A percentile compares a stretch with the other conserved stretches of the same genome.
Evolutionary conservation across 2,329 filamentous ascomycete genomes (phyloP).

Genomic region (Ophiocordyceps unilateralis): DNA sequence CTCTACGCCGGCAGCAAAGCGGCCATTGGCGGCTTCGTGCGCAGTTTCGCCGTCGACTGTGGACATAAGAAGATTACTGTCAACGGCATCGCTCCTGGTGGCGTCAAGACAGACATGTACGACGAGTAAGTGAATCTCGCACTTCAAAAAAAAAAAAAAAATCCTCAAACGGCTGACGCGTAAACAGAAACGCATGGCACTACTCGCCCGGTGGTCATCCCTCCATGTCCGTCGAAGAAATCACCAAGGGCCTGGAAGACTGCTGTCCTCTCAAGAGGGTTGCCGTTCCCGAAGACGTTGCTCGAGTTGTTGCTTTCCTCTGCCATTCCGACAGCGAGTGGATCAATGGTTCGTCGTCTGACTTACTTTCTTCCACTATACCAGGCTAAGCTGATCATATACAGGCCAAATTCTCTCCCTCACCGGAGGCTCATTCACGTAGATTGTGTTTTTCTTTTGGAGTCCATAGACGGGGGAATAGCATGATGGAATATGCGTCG

Average conservation of each 20-base stretch:
- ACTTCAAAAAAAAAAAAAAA: too few species aligned
- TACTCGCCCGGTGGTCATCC: constrained; percentile 41
- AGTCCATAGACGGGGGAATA: too few species aligned
- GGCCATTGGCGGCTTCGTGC: constrained; percentile 60
- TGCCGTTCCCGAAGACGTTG: constrained; percentile 49
- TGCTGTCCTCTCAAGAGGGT: constrained; percentile 27
- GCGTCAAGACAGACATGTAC: constrained; percentile 53
- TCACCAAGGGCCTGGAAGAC: constrained; percentile 1
- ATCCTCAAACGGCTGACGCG: neutral
- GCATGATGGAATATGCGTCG: too few species aligned
- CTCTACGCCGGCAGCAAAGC: constrained; percentile 64
- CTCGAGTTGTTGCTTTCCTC: constrained; percentile 14
- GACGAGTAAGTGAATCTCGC: neutral
- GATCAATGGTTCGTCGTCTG: constrained; percentile 19
- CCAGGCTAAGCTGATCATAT: too few species aligned
- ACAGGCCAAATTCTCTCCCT: too few species aligned
- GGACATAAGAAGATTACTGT: constrained; percentile 51
- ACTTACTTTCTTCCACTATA: too few species aligned
- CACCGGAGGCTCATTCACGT: too few species aligned
- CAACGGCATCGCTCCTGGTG: constrained; percentile 49
- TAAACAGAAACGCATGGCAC: constrained; percentile 11
- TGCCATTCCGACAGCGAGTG: constrained; percentile 21
- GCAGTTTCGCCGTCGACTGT: constrained; percentile 55
- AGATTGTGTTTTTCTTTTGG: too few species aligned
- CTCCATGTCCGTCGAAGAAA: constrained; percentile 29